Conservation (phyloP, 2,329 filamentous ascomycete species). For the Aureobasidium sp. region DNA sequence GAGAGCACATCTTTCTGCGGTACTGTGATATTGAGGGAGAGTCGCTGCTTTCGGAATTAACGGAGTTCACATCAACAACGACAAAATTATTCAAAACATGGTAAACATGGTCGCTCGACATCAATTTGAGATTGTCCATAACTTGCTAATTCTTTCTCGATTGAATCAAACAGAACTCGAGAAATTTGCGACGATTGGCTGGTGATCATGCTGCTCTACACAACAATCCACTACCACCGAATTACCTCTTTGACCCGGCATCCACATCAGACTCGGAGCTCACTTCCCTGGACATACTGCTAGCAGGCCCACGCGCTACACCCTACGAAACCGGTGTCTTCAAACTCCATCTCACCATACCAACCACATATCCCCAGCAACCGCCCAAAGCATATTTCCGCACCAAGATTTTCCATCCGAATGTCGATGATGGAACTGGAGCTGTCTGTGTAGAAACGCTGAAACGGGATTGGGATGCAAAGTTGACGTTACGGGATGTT, state of each 20-base stretch:
- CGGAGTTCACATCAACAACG: neutral
- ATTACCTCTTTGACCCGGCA: conserved; percentile 51
- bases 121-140: neutral
- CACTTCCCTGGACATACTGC: conserved; percentile 50
- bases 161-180: conserved; percentile 35
- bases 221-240: conserved; percentile 50
- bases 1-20: neutral
- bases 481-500: conserved; percentile 53
- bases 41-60: neutral
- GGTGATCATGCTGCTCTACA: conserved; percentile 54
- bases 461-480: conserved; percentile 56
- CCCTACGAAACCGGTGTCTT: conserved; percentile 54
- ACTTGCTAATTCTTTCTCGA: neutral
- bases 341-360: conserved; percentile 54
- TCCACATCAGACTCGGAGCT: conserved; percentile 43
- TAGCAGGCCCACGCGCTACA: conserved; percentile 54
- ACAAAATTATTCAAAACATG: neutral
- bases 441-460: conserved; percentile 59
- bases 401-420: conserved; percentile 58
- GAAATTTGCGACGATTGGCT: conserved; percentile 51
- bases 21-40: neutral
- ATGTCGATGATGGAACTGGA: conserved; percentile 56
- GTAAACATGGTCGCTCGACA: neutral
- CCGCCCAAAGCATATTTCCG: conserved; percentile 54
- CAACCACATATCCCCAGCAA: conserved; percentile 46